Percentiles rank a stretch among this genome's conserved stretches.
Evolutionary conservation across 2,329 filamentous ascomycete species (phyloP).

Genomic region (Xylaria multiplex): DNA sequence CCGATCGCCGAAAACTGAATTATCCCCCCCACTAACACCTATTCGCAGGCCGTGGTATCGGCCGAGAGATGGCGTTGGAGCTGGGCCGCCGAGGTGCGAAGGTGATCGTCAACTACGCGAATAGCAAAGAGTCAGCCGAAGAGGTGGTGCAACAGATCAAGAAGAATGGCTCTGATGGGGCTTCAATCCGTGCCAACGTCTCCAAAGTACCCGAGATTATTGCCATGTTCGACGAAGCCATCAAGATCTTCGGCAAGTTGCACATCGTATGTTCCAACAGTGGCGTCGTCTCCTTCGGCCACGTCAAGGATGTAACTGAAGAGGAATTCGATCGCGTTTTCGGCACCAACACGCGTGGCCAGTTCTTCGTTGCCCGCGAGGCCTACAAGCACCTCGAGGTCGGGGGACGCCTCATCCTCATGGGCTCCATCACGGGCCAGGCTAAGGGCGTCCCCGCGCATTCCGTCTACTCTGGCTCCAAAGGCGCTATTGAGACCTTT

Average conservation of each 20-base stretch:
- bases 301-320: constrained; percentile 73
- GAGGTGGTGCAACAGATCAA: constrained; percentile 74
- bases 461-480: constrained; percentile 77
- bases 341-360: constrained; percentile 73
- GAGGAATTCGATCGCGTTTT: constrained; percentile 79
- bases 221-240: constrained; percentile 70
- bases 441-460: constrained; percentile 75
- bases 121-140: constrained; percentile 71
- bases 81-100: constrained; percentile 72
- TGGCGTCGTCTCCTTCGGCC: constrained; percentile 74
- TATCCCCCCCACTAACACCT: constrained; percentile 28
- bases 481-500: constrained; percentile 81
- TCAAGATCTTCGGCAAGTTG: constrained; percentile 71
- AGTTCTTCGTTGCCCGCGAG: constrained; percentile 77
- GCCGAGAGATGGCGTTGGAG: constrained; percentile 72
- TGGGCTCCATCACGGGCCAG: constrained; percentile 75
- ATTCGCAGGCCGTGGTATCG: constrained; percentile 68
- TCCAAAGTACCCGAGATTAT: constrained; percentile 71
- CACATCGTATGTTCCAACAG: constrained; percentile 78
- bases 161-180: constrained; percentile 69
- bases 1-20: constrained; percentile 22
- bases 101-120: constrained; percentile 74
- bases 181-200: constrained; percentile 75
- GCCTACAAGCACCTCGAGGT: constrained; percentile 75
- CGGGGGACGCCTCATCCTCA: constrained; percentile 76